Evolutionary conservation across 768 basidiomycete genomes (phyloP).

Genomic region (Clitopilus hobsonii): DNA sequence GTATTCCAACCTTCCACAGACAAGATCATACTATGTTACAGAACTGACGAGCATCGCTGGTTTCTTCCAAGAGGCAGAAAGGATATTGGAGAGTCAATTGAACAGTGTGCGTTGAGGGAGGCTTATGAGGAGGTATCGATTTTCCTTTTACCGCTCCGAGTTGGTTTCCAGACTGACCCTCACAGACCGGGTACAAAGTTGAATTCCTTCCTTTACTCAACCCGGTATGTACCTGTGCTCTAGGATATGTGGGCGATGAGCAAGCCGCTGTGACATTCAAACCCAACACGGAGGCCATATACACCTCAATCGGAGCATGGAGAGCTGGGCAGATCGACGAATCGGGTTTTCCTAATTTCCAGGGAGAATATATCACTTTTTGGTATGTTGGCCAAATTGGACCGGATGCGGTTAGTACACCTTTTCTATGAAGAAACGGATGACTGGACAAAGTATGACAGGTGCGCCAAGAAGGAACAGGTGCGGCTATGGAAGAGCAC

Average conservation of each 20-base stretch:
- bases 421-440: no score
- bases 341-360: slow-evolving; percentile 17
- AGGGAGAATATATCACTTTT: slow-evolving; percentile 48
- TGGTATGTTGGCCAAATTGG: slow-evolving; percentile 55
- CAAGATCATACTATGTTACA: slow-evolving; percentile 48
- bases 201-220: slow-evolving; percentile 41
- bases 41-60: slow-evolving; percentile 33
- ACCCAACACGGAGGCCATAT: slow-evolving; percentile 41
- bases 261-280: slow-evolving; percentile 2
- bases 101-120: slow-evolving; percentile 55
- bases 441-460: no score
- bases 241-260: slow-evolving; percentile 18
- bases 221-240: slow-evolving; percentile 33
- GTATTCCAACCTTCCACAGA: slow-evolving; percentile 53
- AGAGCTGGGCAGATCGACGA: slow-evolving; percentile 10
- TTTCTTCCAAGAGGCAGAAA: slow-evolving; percentile 66
- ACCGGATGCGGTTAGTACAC: slow-evolving; percentile 45
- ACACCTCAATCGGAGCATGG: slow-evolving; percentile 29
- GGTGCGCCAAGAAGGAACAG: no score
- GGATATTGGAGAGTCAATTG: slow-evolving; percentile 60
- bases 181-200: slow-evolving; percentile 47
- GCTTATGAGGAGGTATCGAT: slow-evolving; percentile 59
- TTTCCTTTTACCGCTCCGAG: neutral
- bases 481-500: no score
- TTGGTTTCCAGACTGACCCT: no score